Conservation (phyloP, 2,329 filamentous ascomycete species). For the Paraphaeosphaeria minitans region DNA sequence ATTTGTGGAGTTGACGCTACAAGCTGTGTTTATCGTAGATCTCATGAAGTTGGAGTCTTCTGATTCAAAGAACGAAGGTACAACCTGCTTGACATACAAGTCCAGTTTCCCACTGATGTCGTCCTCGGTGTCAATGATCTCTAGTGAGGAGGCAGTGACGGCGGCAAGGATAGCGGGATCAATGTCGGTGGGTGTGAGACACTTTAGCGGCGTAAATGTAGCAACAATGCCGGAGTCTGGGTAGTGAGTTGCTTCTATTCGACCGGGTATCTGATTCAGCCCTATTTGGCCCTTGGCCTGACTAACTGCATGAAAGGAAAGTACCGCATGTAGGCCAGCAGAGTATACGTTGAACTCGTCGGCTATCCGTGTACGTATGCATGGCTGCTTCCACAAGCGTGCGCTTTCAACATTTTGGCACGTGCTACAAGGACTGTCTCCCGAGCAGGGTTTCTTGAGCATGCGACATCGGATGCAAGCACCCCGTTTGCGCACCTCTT, state of each 20-base stretch:
- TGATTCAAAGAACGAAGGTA: conserved; percentile 52
- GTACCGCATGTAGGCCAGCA: conserved; percentile 58
- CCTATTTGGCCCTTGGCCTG: conserved; percentile 55
- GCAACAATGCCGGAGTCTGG: conserved; percentile 53
- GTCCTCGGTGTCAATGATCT: conserved; percentile 58
- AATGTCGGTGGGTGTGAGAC: conserved; percentile 40
- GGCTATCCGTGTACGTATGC: conserved; percentile 62
- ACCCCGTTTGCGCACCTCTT: conserved; percentile 63
- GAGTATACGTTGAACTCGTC: conserved; percentile 65
- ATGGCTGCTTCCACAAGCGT: conserved; percentile 65
- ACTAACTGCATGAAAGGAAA: conserved; percentile 58
- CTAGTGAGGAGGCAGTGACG: conserved; percentile 42
- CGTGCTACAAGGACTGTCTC: conserved; percentile 63
- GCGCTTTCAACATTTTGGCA: conserved; percentile 65
- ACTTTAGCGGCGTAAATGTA: conserved; percentile 53
- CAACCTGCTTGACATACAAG: conserved; percentile 58
- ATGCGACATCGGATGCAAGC: conserved; percentile 68
- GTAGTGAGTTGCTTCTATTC: conserved; percentile 60
- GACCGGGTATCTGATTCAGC: conserved; percentile 55
- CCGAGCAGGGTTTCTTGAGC: conserved; percentile 68
- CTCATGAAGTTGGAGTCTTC: conserved; percentile 59
- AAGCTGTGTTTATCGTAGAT: conserved; percentile 51
- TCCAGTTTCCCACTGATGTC: conserved; percentile 60
- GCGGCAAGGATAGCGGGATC: conserved; percentile 45
- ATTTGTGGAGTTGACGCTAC: conserved; percentile 37